phyloP scores from a whole-genome alignment of 148 eudicot genomes.

The Bassia scoparia region DNA sequence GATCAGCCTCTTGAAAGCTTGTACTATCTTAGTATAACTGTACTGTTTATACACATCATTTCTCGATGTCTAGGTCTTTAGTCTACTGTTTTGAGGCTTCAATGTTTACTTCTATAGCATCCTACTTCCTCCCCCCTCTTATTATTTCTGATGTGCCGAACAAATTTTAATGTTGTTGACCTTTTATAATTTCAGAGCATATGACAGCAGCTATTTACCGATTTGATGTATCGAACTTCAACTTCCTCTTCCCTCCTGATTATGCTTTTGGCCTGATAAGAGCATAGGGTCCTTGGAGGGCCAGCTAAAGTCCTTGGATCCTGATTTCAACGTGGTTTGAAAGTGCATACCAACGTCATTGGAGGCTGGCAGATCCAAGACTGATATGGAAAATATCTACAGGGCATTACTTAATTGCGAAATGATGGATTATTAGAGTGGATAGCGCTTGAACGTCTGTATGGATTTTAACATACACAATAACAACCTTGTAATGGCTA shows the following conservation, averaged over 20 bases:
- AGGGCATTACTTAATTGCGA: conserved; percentile 79
- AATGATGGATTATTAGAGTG: conserved; percentile 96
- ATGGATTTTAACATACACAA: conserved; percentile 31
- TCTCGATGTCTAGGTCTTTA: no score
- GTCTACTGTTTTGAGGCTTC: no score
- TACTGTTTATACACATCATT: no score
- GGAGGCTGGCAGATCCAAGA: conserved; percentile 94
- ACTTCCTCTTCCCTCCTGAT: conserved; percentile 93
- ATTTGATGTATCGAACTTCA: conserved; percentile 94
- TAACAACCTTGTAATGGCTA: conserved; percentile 7
- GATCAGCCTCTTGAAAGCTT: no score
- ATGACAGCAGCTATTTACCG: conserved; percentile 94
- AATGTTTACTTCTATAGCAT: no score
- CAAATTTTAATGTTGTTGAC: conserved; percentile 8
- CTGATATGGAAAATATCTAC: conserved; percentile 88
- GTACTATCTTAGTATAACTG: no score
- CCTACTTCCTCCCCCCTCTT: no score
- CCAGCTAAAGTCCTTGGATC: conserved; percentile 92
- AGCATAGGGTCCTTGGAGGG: conserved; percentile 98
- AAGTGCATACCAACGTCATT: conserved; percentile 94
- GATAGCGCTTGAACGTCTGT: conserved; percentile 96
- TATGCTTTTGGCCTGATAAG: conserved; percentile 97
- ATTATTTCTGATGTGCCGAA: no score
- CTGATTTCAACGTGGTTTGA: conserved; percentile 87
- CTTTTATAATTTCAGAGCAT: conserved; percentile 58